Base-by-base conservation (phyloP, 163 green algal genomes). In the Volvox carteri region DNA sequence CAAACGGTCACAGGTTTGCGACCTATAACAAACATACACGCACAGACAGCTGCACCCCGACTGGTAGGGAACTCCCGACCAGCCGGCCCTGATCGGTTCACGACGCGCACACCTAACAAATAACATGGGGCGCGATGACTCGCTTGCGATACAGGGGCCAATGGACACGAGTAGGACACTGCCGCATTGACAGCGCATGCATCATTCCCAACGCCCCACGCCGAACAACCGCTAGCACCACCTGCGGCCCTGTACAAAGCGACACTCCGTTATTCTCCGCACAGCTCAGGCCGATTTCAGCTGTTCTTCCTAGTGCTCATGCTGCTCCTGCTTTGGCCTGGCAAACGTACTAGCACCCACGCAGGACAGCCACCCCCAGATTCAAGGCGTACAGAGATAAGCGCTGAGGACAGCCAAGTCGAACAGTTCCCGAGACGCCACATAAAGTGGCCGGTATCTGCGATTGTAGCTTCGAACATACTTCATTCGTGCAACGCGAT, bases 141-240 rank as follows among this genome's bases (percentile, higher is more conserved):
- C 44, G 25, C 70, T 8, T 25, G 33, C 73, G 44, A 78, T 78
- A 21, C 70, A 78, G 70, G 39, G 23, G 70, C 25, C 70, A 78
- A 78, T 28, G 44, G 39, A n/a, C 21, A 56, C 65, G 62, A 73
- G 11, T 73, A 73, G 62, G 37, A 73, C n/a, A 41, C 14, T 23
- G 37, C 62, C 25, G 35, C 46, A 9, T 75, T 75, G 65, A 72
- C 60, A 39, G 60, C 60, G 60, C 54, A 65, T 30, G 54, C 5
- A 65, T 65, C 6, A 19, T 25, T 65, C 54, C 25, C 19, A 65
- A 65, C 54, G 28, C 54, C 54, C 6, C 19, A 65, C 54, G 54
- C n/a, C n/a, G n/a, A n/a, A n/a, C n/a, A n/a, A 30, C 8, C 54
- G 5, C 54, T 4, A 25, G 54, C 54, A 65, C 4, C 19, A 12